Base-by-base conservation (phyloP, 2,329 filamentous ascomycete species). In the Penicillium sp. region DNA sequence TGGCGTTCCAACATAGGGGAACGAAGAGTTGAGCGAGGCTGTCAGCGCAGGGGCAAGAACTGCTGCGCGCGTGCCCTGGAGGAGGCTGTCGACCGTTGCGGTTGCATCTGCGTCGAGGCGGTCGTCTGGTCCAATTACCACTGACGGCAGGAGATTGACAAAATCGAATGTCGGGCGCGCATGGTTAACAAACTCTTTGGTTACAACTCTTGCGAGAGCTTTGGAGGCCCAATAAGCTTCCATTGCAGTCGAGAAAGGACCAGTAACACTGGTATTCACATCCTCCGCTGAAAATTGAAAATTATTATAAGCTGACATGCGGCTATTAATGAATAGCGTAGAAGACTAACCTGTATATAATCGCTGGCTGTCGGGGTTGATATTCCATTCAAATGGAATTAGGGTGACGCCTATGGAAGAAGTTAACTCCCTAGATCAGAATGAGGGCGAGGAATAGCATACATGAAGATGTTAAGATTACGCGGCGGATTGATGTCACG, bases 151-250 rank as follows among this genome's bases (percentile, higher is more conserved):
- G 2, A 53, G 51, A 10, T 47, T 47, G 15, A 53, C 44, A 10
- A 53, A 53, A 15, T 53, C 51, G 8, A 47, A 53, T 15, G 31
- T 21, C 2, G 50, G 43, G 2, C 4, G 21, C 13, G 9, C 8
- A 3, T 47, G 15, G 7, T 23, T 11, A 13, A 59, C 19, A 48
- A 71, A 69, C 36, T 61, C 38, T 13, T 61, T 61, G 3, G 67
- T 69, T 3, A 62, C 65, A 21, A 62, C 38, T 9, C 68, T 61
- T 39, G 70, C 63, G 1, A 66, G 61, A 1, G 66, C 64, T 56
- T 72, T 72, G 21, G 64, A 64, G n/a, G 65, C 66, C 27, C 62
- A 63, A 43, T 74, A 72, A 3, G 70, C 70, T 63, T 71, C 65
- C 58, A 72, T 65, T 41, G 62, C 31, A 5, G 16, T 50, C 3